phyloP scores from a whole-genome alignment of 2,329 filamentous ascomycete species.

The Cladosporium sp. region DNA sequence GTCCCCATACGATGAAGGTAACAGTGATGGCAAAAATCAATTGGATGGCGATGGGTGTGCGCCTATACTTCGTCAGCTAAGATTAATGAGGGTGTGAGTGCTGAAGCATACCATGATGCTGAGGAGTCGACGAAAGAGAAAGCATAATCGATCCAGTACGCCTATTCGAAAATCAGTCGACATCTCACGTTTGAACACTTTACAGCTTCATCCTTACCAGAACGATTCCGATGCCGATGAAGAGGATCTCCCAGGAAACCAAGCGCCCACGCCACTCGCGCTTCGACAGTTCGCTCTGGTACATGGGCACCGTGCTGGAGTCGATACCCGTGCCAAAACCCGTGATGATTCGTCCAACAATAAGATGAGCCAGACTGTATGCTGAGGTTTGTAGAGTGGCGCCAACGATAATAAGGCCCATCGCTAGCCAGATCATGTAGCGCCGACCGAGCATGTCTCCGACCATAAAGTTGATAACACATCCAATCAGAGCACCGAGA shows the following conservation, averaged over 20 bases:
- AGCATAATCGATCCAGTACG: slow-evolving; percentile 20
- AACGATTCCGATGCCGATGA: slow-evolving; percentile 23
- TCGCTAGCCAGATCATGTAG: slow-evolving; percentile 35
- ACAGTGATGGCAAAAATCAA: slow-evolving; percentile 40
- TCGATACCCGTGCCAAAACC: slow-evolving; percentile 40
- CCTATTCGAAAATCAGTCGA: not conserved
- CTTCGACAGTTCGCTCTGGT: slow-evolving; percentile 23
- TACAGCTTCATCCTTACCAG: slow-evolving; percentile 11
- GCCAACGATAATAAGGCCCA: slow-evolving; percentile 35
- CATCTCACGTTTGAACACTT: not conserved
- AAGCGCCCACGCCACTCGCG: slow-evolving; percentile 23
- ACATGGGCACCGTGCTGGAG: slow-evolving; percentile 37
- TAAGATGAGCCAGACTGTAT: slow-evolving; percentile 35
- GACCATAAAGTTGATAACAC: slow-evolving; percentile 32
- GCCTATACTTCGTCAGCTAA: not conserved
- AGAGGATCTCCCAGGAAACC: slow-evolving; percentile 25
- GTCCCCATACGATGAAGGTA: slow-evolving; percentile 31
- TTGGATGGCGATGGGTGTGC: slow-evolving; percentile 40
- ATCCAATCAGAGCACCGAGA: slow-evolving; percentile 32
- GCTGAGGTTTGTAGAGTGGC: slow-evolving; percentile 39
- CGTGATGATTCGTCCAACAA: slow-evolving; percentile 41
- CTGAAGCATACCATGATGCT: slow-evolving; percentile 34
- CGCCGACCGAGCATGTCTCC: slow-evolving; percentile 33
- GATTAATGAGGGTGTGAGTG: too few species aligned
- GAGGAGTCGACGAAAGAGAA: slow-evolving; percentile 29